A percentile compares a stretch with the other conserved stretches of the same genome.
Conservation (phyloP, 2,329 filamentous ascomycete species). For the Penicillium sp. region DNA sequence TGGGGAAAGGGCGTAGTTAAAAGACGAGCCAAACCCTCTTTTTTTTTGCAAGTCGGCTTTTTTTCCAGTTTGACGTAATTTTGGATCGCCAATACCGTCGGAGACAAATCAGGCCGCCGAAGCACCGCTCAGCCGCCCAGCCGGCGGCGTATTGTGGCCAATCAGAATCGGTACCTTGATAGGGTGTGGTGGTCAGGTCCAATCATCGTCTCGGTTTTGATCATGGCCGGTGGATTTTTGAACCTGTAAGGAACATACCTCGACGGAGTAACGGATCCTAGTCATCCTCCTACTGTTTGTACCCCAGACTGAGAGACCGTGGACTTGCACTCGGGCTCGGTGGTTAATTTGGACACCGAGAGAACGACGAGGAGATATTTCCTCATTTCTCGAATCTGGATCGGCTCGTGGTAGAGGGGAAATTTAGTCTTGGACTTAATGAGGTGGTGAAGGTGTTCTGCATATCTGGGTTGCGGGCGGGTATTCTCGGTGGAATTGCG, state of each 20-base stretch:
- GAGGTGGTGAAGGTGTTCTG: background rate
- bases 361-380: background rate
- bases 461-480: slow-evolving; percentile 9
- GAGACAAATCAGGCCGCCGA: slow-evolving; percentile 43
- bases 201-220: slow-evolving; percentile 40
- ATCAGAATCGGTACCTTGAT: background rate
- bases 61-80: slow-evolving; percentile 30
- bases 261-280: background rate
- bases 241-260: slow-evolving; percentile 24
- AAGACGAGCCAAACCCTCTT: slow-evolving; percentile 11
- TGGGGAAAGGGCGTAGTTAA: slow-evolving; percentile 9
- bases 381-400: background rate
- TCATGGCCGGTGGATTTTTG: slow-evolving; percentile 10
- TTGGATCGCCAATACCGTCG: slow-evolving; percentile 31
- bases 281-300: background rate
- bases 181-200: slow-evolving; percentile 13
- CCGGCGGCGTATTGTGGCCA: slow-evolving; percentile 17
- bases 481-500: slow-evolving; percentile 29
- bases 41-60: slow-evolving; percentile 20
- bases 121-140: slow-evolving; percentile 26
- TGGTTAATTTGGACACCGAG: slow-evolving; percentile 19
- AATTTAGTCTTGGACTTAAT: background rate
- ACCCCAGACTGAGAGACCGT: background rate
- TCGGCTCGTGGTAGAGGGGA: background rate
- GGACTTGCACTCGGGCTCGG: background rate